Evolutionary conservation across 106 monocot genomes (phyloP), one percentile per base, ranked within the genome.

Genomic region (Triglochin maritima): DNA sequence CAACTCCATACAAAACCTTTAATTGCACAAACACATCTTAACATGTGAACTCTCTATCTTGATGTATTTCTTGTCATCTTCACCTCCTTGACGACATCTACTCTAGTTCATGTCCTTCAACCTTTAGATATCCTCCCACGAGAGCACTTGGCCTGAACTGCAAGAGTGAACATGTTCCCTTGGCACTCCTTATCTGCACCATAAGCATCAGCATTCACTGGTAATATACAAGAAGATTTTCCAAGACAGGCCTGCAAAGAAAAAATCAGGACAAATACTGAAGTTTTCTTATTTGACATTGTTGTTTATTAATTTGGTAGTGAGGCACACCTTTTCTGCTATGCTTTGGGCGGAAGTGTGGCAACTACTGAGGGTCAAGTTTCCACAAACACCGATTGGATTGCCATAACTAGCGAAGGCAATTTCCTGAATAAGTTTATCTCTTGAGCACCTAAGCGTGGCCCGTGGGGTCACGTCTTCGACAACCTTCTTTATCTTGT

Each of bases 361-460:
- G 83, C 94, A 95, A 10, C 17, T 87, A 2, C 94, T 89, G 0
- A 63, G 3, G 10, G 74, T 78, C 69, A 81, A 81, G 51, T 78
- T 81, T 29, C 90, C 94, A 47, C 90, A 95, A 43, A 62, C 47
- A 53, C 90, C 85, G 29, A 3, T 51, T 7, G 92, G 92, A 56
- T 89, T 86, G 10, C 89, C 89, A 42, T 76, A 89, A 74, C 83
- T 89, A 4, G 94, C 94, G 11, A 95, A 95, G 42, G 67, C 68
- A 44, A 95, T 62, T 17, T 72, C 50, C 17, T 77, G 51, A 56
- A 95, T 85, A 15, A 85, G 72, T 69, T 90, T 95, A 48, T 63
- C 44, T 4, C 73, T 64, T 6, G 62, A 17, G 71, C 90, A 95
- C 52, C 12, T 61, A 9, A 95, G 69, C 3, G 57, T 64, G 14